Evolutionary conservation across 2,329 filamentous ascomycete genomes (phyloP).

Genomic region (Sclerotinia subarctica): DNA sequence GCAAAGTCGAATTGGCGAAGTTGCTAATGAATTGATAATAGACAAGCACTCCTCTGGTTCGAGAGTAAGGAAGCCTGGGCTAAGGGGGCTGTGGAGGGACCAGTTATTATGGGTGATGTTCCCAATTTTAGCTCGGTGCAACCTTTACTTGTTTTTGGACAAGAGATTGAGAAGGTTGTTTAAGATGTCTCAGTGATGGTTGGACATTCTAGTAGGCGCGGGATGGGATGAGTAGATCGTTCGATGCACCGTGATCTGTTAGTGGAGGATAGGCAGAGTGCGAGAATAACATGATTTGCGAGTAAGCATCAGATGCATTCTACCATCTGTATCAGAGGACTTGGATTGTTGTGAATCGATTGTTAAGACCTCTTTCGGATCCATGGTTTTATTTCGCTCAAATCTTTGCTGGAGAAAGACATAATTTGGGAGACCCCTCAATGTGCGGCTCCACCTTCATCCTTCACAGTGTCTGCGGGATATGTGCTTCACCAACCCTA

Average conservation of each 20-base stretch:
- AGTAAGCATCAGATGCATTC: neutral
- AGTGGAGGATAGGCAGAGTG: neutral
- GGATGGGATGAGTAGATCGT: neutral
- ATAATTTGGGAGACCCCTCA: neutral
- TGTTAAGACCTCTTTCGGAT: neutral
- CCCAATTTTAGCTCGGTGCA: constrained; percentile 10
- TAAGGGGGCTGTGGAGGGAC: neutral
- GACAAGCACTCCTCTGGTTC: constrained; percentile 6
- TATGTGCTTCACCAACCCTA: neutral
- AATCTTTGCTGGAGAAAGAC: neutral
- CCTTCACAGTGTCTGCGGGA: neutral
- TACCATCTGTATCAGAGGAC: neutral
- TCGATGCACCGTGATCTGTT: neutral
- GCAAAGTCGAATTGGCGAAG: neutral
- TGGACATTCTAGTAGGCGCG: neutral
- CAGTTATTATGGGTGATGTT: neutral
- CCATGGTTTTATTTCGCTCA: no score
- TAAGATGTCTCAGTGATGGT: neutral
- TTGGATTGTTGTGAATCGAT: neutral
- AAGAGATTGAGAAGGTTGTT: neutral
- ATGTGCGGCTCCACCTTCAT: neutral
- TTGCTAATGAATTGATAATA: neutral
- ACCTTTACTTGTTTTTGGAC: constrained; percentile 1
- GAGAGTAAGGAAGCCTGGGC: neutral
- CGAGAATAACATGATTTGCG: neutral